A percentile compares a stretch with the other conserved stretches of the same genome.
phyloP scores from a whole-genome alignment of 371 early-diverging fungal genomes.

The Amoeboaphelidium occidentale region DNA sequence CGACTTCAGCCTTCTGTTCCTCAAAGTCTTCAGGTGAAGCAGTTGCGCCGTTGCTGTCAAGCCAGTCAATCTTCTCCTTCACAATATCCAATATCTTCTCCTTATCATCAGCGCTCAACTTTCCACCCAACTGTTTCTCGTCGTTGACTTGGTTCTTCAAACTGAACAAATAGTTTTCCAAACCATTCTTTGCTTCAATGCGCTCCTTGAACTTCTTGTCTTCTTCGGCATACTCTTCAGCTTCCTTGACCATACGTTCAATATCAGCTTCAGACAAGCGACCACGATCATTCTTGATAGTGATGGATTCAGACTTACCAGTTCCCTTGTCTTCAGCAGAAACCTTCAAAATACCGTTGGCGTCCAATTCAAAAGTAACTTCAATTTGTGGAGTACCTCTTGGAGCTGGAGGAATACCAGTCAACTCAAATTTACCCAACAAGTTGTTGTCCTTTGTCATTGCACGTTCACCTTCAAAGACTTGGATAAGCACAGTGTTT shows the following conservation, averaged over 20 bases:
- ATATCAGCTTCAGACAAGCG: constrained; percentile 32
- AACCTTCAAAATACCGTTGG: constrained; percentile 34
- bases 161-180: constrained; percentile 57
- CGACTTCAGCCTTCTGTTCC: constrained; percentile 58
- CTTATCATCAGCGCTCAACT: constrained; percentile 32
- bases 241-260: constrained; percentile 26
- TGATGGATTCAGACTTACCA: constrained; percentile 26
- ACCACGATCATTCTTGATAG: constrained; percentile 28
- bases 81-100: constrained; percentile 23
- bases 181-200: constrained; percentile 22
- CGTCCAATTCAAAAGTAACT: constrained; percentile 41
- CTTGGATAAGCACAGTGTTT: constrained; percentile 67
- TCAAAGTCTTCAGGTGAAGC: constrained; percentile 44
- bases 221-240: constrained; percentile 29
- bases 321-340: constrained; percentile 34
- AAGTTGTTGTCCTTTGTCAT: constrained; percentile 79
- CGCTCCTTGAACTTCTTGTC: constrained; percentile 19
- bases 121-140: constrained; percentile 30
- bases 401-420: constrained; percentile 55
- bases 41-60: constrained; percentile 14
- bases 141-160: constrained; percentile 54
- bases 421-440: constrained; percentile 69
- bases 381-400: constrained; percentile 29
- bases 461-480: constrained; percentile 79
- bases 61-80: constrained; percentile 28